phyloP scores from a whole-genome alignment of 129 eudicot species.

The Escallonia rubra region DNA sequence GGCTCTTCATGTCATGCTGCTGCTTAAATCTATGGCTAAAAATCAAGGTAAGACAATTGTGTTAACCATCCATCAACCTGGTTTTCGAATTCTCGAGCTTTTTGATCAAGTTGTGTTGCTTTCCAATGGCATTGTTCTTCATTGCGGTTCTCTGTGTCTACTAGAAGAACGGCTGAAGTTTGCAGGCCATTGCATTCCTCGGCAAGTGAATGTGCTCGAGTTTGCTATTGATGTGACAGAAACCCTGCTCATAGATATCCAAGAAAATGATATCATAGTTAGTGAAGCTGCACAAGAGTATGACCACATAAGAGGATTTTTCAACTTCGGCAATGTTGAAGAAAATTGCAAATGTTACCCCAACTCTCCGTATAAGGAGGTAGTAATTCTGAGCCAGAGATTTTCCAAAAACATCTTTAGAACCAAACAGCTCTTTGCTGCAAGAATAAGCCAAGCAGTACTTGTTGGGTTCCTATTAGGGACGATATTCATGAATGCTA shows the following conservation, averaged over 20 bases:
- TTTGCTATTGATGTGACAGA: conserved; percentile 57
- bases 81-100: conserved; percentile 62
- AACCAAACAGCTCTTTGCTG: conserved; percentile 50
- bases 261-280: conserved; percentile 15
- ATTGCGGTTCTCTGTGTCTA: conserved; percentile 42
- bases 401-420: conserved; percentile 56
- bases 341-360: conserved; percentile 24
- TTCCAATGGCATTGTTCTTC: conserved; percentile 45
- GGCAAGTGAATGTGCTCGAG: conserved; percentile 66
- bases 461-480: conserved; percentile 56
- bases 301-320: background rate
- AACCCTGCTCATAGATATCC: conserved; percentile 19
- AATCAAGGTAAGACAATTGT: conserved; percentile 49
- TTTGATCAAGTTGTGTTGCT: conserved; percentile 52
- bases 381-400: conserved; percentile 55
- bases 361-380: conserved; percentile 38
- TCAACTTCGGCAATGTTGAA: conserved; percentile 3
- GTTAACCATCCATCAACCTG: conserved; percentile 76
- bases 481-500: conserved; percentile 35
- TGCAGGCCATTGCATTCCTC: conserved; percentile 52
- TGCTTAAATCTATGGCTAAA: conserved; percentile 57
- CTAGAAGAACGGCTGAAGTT: conserved; percentile 46
- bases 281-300: conserved; percentile 19
- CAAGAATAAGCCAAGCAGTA: conserved; percentile 34
- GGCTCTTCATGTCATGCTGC: conserved; percentile 56